Percentiles rank a stretch among this genome's conserved stretches.
phyloP scores from a whole-genome alignment of 148 eudicot genomes.

The Vaccinium corymbosum region DNA sequence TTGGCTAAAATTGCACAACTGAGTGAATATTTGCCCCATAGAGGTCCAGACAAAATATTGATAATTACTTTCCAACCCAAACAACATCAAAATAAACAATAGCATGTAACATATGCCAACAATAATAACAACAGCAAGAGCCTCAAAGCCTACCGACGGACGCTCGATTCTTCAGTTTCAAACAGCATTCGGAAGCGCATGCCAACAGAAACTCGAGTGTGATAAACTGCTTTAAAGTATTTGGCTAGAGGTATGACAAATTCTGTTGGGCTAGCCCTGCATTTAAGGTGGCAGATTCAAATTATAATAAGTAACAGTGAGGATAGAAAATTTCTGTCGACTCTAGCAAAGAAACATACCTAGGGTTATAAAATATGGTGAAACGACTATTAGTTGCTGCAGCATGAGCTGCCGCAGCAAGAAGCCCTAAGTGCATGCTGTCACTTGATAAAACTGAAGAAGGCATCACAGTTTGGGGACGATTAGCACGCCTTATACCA shows the following conservation, averaged over 20 bases:
- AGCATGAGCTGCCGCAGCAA: constrained; percentile 97
- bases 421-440: constrained; percentile 95
- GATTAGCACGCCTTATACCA: constrained; percentile 84
- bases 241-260: constrained; percentile 86
- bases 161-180: constrained; percentile 96
- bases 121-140: background rate
- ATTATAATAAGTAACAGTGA: background rate
- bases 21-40: background rate
- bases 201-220: constrained; percentile 91
- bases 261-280: constrained; percentile 92
- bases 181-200: constrained; percentile 97
- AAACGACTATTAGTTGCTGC: constrained; percentile 89
- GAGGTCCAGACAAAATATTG: background rate
- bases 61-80: background rate
- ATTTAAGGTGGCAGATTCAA: background rate
- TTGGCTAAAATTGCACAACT: constrained; percentile 9
- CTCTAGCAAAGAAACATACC: constrained; percentile 31
- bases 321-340: background rate
- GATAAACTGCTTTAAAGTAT: constrained; percentile 81
- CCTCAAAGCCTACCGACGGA: constrained; percentile 57
- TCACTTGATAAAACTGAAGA: constrained; percentile 95
- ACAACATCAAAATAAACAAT: background rate
- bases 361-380: constrained; percentile 80
- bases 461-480: constrained; percentile 92
- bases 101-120: background rate